These are phyloP conservation scores for Scedosporium boydii DNA, from an alignment of 2,329 filamentous ascomycete genomes.

Conservation along the genomic window DNA sequence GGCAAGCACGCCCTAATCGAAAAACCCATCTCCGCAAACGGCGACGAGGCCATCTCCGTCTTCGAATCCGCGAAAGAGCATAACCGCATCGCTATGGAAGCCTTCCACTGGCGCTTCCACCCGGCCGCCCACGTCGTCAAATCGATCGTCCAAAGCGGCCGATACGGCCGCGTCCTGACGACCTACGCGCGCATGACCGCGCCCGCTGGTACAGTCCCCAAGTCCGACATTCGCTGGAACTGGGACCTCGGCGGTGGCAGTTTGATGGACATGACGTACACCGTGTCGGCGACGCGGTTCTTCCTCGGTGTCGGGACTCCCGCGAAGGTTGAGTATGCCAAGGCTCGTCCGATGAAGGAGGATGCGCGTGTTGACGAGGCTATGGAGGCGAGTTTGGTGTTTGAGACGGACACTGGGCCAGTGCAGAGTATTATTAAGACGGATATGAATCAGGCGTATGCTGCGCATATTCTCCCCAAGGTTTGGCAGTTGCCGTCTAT, in stretches of 20 bases:
- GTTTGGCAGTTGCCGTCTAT: slow-evolving; percentile 4
- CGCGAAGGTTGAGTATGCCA: neutral
- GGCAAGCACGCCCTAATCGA: slow-evolving; percentile 46
- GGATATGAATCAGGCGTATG: slow-evolving; percentile 3
- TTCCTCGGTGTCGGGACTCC: neutral
- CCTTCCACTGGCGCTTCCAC: slow-evolving; percentile 9
- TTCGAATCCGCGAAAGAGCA: slow-evolving; percentile 25
- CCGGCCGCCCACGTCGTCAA: slow-evolving; percentile 7
- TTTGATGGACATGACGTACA: slow-evolving; percentile 7
- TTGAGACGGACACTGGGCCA: neutral
- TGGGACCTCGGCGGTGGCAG: slow-evolving; percentile 6
- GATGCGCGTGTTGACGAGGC: slow-evolving; percentile 6
- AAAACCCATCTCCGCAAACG: slow-evolving; percentile 42
- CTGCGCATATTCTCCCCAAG: neutral
- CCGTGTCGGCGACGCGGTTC: slow-evolving; percentile 2
- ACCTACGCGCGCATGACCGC: slow-evolving; percentile 1
- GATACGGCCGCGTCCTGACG: slow-evolving; percentile 5
- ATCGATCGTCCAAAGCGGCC: slow-evolving; percentile 1
- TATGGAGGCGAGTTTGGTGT: neutral
- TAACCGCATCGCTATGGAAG: slow-evolving; percentile 11
- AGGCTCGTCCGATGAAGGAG: neutral
- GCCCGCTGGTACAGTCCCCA: neutral
- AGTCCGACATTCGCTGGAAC: slow-evolving; percentile 1
- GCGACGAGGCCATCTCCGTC: slow-evolving; percentile 36
- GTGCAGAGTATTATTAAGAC: neutral